phyloP scores from a whole-genome alignment of 1,284 basidiomycete genomes.

The Amylostereum areolatum region DNA sequence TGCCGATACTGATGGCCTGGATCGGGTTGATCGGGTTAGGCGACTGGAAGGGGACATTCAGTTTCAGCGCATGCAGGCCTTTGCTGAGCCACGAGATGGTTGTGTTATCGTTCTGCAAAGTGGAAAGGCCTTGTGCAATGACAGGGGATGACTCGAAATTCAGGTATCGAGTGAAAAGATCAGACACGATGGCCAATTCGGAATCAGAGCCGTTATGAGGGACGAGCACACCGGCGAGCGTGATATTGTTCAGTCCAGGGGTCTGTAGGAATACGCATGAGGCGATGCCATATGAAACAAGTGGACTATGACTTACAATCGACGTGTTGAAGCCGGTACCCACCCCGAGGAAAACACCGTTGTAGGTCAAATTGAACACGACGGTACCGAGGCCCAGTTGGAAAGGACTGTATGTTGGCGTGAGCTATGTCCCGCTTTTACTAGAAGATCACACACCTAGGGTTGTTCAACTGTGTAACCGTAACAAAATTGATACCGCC shows the following conservation, averaged over 20 bases:
- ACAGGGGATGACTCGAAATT: slow-evolving; percentile 60
- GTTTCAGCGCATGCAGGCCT: slow-evolving; percentile 51
- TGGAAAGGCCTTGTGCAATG: slow-evolving; percentile 54
- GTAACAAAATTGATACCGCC: slow-evolving; percentile 68
- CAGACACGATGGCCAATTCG: slow-evolving; percentile 48
- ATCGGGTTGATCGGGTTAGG: slow-evolving; percentile 58
- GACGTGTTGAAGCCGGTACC: slow-evolving; percentile 46
- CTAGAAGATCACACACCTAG: slow-evolving; percentile 36
- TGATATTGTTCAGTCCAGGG: slow-evolving; percentile 56
- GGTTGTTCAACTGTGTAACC: slow-evolving; percentile 54
- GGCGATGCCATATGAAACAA: not conserved
- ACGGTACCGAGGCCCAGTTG: slow-evolving; percentile 65
- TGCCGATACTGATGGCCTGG: slow-evolving; percentile 58
- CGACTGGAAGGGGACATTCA: slow-evolving; percentile 61
- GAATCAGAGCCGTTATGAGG: slow-evolving; percentile 41
- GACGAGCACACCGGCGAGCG: slow-evolving; percentile 54
- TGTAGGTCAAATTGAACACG: slow-evolving; percentile 59
- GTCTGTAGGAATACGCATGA: slow-evolving; percentile 24
- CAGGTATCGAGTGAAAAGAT: slow-evolving; percentile 71
- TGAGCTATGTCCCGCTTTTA: not conserved
- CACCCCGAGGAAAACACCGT: slow-evolving; percentile 53
- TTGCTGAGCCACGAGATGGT: slow-evolving; percentile 63
- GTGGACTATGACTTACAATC: slow-evolving; percentile 33
- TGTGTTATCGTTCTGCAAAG: slow-evolving; percentile 48
- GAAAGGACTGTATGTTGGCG: slow-evolving; percentile 48